Evolutionary conservation across 2,329 filamentous ascomycete species (phyloP).

Genomic region (Aspergillus cejpii): DNA sequence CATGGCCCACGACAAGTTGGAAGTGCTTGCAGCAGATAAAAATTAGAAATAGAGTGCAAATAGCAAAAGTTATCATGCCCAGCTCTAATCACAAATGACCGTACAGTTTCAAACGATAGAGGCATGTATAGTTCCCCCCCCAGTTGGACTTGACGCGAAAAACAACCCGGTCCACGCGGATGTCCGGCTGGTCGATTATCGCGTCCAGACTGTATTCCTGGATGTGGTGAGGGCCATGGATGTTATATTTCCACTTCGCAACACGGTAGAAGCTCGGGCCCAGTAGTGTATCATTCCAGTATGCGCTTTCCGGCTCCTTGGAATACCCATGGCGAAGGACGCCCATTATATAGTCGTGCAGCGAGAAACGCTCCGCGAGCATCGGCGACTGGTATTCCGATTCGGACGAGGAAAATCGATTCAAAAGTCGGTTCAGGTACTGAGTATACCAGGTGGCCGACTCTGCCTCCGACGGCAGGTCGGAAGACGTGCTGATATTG

Average conservation of each 20-base stretch:
- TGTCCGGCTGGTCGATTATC: constrained; percentile 30
- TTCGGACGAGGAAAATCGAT: background rate
- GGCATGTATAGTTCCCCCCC: constrained; percentile 40
- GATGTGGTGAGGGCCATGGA: constrained; percentile 28
- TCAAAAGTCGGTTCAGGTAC: background rate
- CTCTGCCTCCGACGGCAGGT: background rate
- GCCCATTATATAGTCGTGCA: constrained; percentile 29
- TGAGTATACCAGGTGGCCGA: background rate
- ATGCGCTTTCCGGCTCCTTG: constrained; percentile 27
- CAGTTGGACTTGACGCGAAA: constrained; percentile 41
- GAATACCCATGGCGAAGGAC: constrained; percentile 27
- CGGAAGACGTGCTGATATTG: constrained; percentile 6
- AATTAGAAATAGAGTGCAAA: no score
- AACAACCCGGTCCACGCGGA: constrained; percentile 37
- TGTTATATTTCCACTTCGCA: constrained; percentile 37
- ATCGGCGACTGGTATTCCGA: background rate
- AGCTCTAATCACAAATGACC: constrained; percentile 30
- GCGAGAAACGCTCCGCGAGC: constrained; percentile 12
- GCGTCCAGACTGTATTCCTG: constrained; percentile 38
- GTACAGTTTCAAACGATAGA: constrained; percentile 43
- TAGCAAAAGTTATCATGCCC: no score
- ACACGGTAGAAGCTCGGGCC: constrained; percentile 36
- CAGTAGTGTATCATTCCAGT: constrained; percentile 33
- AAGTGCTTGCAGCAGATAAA: no score
- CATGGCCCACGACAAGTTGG: no score